phyloP scores from a whole-genome alignment of 192 early-diverging fungal genomes.

The Diversispora epigaea region DNA sequence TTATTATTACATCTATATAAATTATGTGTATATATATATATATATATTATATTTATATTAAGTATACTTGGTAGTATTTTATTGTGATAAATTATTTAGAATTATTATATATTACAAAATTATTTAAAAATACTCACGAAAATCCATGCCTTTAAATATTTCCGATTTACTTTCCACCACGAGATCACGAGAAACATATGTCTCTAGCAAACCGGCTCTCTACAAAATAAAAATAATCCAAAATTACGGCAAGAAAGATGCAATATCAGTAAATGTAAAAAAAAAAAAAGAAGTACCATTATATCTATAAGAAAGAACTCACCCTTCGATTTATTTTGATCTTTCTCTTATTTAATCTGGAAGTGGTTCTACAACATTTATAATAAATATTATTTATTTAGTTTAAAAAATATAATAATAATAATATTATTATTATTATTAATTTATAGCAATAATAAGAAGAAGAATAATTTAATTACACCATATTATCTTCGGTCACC shows the following conservation, averaged over 20 bases:
- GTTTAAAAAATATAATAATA: not conserved
- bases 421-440: not conserved
- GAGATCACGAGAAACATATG: not conserved
- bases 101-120: no score
- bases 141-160: constrained; percentile 62
- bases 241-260: not conserved
- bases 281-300: not conserved
- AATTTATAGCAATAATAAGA: not conserved
- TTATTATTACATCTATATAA: not conserved
- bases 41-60: not conserved
- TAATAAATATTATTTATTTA: not conserved
- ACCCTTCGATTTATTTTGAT: not conserved
- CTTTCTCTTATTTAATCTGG: not conserved
- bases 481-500: constrained; percentile 16
- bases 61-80: not conserved
- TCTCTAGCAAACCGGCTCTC: constrained; percentile 3
- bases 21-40: not conserved
- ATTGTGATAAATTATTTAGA: not conserved
- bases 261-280: not conserved
- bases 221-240: not conserved
- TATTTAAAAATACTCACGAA: constrained; percentile 50
- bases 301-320: not conserved
- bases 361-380: not conserved
- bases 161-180: constrained; percentile 42
- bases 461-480: not conserved